A percentile compares a stretch with the other conserved stretches of the same genome.
phyloP scores from a whole-genome alignment of 495 filamentous ascomycete genomes.

The Xylaria nigripes region DNA sequence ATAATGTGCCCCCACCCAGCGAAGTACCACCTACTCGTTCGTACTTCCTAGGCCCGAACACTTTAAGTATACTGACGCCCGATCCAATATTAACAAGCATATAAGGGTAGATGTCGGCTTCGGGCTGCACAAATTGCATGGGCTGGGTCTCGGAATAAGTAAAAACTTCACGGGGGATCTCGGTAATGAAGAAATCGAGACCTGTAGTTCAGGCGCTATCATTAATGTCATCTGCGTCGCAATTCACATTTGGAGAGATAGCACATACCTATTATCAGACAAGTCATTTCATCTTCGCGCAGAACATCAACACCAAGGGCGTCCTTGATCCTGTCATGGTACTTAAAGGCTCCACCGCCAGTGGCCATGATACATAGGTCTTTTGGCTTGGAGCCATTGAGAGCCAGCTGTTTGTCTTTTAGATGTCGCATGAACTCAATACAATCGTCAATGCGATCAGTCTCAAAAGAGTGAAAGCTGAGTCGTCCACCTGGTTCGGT shows the following conservation, averaged over 20 bases:
- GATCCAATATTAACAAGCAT: slow-evolving; percentile 98
- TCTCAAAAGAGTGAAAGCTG: slow-evolving; percentile 93
- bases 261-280: slow-evolving; percentile 78
- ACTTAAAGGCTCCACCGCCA: slow-evolving; percentile 91
- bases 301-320: slow-evolving; percentile 77
- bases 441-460: slow-evolving; percentile 82
- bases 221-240: neutral
- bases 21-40: slow-evolving; percentile 91
- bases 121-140: slow-evolving; percentile 70
- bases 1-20: slow-evolving; percentile 89
- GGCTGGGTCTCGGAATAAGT: slow-evolving; percentile 84
- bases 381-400: slow-evolving; percentile 56
- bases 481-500: slow-evolving; percentile 78
- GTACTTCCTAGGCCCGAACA: slow-evolving; percentile 76
- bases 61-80: slow-evolving; percentile 97
- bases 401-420: slow-evolving; percentile 64
- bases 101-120: slow-evolving; percentile 80
- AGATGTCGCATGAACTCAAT: slow-evolving; percentile 79
- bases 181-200: slow-evolving; percentile 96
- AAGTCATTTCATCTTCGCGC: slow-evolving; percentile 97
- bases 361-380: slow-evolving; percentile 88
- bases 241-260: slow-evolving; percentile 2
- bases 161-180: slow-evolving; percentile 94
- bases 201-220: slow-evolving; percentile 37
- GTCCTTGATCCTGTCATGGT: slow-evolving; percentile 79